phyloP scores from a whole-genome alignment of 176 grass and related monocot species.

The barley (Hordeum vulgare) region DNA sequence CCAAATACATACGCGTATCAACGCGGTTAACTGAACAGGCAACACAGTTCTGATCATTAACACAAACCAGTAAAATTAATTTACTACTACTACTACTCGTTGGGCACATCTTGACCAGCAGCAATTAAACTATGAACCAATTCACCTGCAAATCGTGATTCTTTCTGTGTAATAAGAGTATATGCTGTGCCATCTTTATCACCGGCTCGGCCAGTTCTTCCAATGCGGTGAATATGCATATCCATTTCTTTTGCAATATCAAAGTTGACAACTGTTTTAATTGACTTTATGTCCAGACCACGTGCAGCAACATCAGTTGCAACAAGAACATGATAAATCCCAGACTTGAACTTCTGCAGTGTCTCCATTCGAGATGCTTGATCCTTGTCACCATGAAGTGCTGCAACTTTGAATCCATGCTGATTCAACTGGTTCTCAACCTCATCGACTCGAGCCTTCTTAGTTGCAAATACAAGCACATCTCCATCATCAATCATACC shows the following conservation, averaged over 20 bases:
- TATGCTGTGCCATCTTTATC: conserved; percentile 98
- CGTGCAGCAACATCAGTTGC: conserved; percentile 98
- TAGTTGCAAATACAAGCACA: conserved; percentile 89
- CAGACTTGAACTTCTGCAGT: conserved; percentile 90
- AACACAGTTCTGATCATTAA: too few relatives aligned
- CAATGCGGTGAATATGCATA: conserved; percentile 97
- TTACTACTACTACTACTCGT: conserved; percentile 21
- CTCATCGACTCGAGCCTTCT: conserved; percentile 88
- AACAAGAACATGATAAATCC: conserved; percentile 87
- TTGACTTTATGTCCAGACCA: conserved; percentile 97
- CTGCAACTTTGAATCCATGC: conserved; percentile 80
- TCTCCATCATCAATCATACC: conserved; percentile 94
- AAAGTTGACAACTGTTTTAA: conserved; percentile 97
- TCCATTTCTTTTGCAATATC: conserved; percentile 98
- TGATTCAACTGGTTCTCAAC: conserved; percentile 79
- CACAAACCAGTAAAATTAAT: too few relatives aligned
- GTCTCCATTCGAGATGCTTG: conserved; percentile 93
- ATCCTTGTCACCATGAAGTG: conserved; percentile 97
- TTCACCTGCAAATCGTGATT: conserved; percentile 87
- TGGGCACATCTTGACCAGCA: conserved; percentile 74
- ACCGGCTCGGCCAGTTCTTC: conserved; percentile 90
- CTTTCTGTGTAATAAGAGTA: conserved; percentile 87
- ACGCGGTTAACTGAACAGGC: too few relatives aligned
- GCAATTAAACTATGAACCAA: conserved; percentile 87
- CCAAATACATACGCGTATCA: too few relatives aligned